Conservation (phyloP, 2,329 filamentous ascomycete genomes). For the Ophiocordyceps unilateralis region DNA sequence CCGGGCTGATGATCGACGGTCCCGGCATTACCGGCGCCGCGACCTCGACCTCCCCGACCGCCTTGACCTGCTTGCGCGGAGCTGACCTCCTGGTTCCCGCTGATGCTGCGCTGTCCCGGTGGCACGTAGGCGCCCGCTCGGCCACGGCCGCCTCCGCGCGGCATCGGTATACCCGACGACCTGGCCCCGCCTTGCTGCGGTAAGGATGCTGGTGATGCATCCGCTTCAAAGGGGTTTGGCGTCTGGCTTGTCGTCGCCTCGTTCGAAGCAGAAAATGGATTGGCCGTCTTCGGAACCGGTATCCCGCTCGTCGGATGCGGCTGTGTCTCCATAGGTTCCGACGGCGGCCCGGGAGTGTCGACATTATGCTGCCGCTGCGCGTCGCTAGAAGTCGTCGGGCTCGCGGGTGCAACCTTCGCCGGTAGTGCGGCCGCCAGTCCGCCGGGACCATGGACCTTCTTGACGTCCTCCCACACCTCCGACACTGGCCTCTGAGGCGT, state of each 20-base stretch:
- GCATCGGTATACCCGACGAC: constrained; percentile 23
- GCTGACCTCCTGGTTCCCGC: constrained; percentile 18
- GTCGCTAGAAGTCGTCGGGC: neutral
- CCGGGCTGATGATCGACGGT: constrained; percentile 40
- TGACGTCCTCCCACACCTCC: constrained; percentile 76
- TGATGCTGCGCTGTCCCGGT: constrained; percentile 18
- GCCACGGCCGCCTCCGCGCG: constrained; percentile 22
- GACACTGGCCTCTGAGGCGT: constrained; percentile 69
- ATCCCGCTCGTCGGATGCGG: constrained; percentile 7
- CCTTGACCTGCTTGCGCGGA: constrained; percentile 11
- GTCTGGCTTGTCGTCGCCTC: constrained; percentile 4
- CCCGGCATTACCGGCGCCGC: constrained; percentile 20
- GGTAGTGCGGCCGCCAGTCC: constrained; percentile 4
- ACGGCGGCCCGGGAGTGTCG: constrained; percentile 6
- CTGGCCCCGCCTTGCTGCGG: constrained; percentile 8
- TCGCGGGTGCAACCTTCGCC: constrained; percentile 2
- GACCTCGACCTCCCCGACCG: constrained; percentile 20
- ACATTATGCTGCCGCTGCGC: neutral
- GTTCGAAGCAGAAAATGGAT: constrained; percentile 14
- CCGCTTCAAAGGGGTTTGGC: constrained; percentile 11
- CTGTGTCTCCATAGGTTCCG: constrained; percentile 1
- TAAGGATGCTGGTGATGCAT: constrained; percentile 7
- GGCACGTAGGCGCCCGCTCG: constrained; percentile 20
- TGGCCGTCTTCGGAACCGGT: constrained; percentile 9
- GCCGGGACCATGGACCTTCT: constrained; percentile 46